Base-by-base conservation (phyloP, 1,284 basidiomycete genomes). In the Wolfiporia cocos region DNA sequence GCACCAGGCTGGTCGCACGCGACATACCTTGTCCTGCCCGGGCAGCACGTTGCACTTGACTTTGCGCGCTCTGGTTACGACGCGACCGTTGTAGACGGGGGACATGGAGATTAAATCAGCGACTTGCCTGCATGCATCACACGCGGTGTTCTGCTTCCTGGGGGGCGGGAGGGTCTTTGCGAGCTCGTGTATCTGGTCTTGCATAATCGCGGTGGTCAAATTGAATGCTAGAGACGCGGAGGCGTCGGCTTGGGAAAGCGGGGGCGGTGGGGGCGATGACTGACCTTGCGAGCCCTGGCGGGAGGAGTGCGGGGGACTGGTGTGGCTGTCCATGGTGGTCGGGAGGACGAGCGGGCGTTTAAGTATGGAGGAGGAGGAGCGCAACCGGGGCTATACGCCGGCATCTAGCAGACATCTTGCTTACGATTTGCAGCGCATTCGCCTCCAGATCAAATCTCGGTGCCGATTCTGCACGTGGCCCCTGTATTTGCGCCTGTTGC, bases 61-160 rank as follows among this genome's bases (percentile, higher is more conserved):
- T 67, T 90, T 90, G 50, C 86, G 74, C 32, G 82, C 72, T 65
- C 86, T 86, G 56, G 45, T 35, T 15, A 40, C 36, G 33, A 32
- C 17, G 36, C 19, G 22, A 30, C 14, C 26, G 14, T 15, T 39
- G 29, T 36, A 21, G 22, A 36, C 18, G n/a, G n/a, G n/a, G n/a
- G n/a, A n/a, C n/a, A n/a, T 34, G 22, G 14, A 17, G 34, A 41
- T 46, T 33, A 41, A 41, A 15, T 41, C 14, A 22, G 28, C 30
- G 26, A 28, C 65, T 39, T 11, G 81, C 82, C 83, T 80, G 74
- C 89, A 92, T 39, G 86, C 85, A 67, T 93, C 90, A 61, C 90
- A 93, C 19, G 90, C 89, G 18, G 89, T 88, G 59, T 93, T 93
- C 67, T 93, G 89, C 59, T 90, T 91, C 43, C 86, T 69, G 2